These are phyloP conservation scores for Rhodotorula taiwanensis DNA, from an alignment of 768 basidiomycete genomes.

Conservation along the genomic window DNA sequence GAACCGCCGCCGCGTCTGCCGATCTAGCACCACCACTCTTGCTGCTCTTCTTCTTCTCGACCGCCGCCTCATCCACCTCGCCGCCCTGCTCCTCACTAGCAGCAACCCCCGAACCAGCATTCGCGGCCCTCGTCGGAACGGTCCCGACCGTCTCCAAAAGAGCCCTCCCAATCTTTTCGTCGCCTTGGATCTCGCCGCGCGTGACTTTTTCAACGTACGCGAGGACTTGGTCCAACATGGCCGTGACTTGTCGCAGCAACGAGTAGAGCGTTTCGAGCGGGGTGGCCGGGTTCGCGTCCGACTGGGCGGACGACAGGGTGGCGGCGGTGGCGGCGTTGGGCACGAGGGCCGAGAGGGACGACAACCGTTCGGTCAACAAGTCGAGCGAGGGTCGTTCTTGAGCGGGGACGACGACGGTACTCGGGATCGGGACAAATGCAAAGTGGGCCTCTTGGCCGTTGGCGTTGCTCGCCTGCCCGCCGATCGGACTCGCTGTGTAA, in stretches of 20 bases:
- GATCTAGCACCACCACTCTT: too few species aligned
- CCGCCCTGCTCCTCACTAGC: not conserved
- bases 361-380: conserved; percentile 42
- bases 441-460: conserved; percentile 61
- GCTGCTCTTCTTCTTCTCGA: not conserved
- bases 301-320: not conserved
- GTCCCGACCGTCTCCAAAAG: conserved; percentile 72
- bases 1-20: conserved; percentile 54
- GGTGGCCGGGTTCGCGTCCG: conserved; percentile 48
- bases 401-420: conserved; percentile 71
- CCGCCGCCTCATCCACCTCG: not conserved
- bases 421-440: conserved; percentile 87
- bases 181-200: conserved; percentile 67
- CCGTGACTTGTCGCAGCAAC: conserved; percentile 62
- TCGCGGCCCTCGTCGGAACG: conserved; percentile 50
- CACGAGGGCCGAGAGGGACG: conserved; percentile 5
- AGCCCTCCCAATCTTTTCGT: conserved; percentile 80
- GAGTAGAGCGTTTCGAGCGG: conserved; percentile 70
- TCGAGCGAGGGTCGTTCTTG: conserved; percentile 77
- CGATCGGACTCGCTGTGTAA: conserved; percentile 75
- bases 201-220: conserved; percentile 75
- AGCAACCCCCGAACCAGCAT: not conserved
- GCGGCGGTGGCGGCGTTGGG: not conserved
- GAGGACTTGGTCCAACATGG: conserved; percentile 78
- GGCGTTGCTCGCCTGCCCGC: conserved; percentile 59